Base-by-base conservation (phyloP, 2,329 filamentous ascomycete species). In the Alternaria incomplexa region DNA sequence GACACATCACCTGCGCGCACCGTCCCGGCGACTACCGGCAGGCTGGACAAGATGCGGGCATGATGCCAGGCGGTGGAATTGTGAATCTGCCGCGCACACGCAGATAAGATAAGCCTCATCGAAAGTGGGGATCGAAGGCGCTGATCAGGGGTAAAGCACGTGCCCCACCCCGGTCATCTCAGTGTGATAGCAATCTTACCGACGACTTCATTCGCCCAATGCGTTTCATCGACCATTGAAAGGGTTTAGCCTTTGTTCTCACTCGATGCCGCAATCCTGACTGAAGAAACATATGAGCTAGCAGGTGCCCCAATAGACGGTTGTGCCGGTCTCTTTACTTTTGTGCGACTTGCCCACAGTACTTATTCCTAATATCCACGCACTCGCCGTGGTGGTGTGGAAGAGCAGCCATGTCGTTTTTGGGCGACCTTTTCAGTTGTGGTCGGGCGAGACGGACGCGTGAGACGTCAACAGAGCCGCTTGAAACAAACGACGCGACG, bases 81-180 rank as follows among this genome's bases (percentile, higher is more conserved):
- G 28, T 36, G 40, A 50, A 48, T 13, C 51, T 56, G 36, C 43
- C 45, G 40, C 23, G 36, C 50, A 46, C 36, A 26, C 25, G 56
- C 13, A 28, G 60, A 62, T 62, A 62, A 62, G 56, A 62, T 58
- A 54, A 50, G 15, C 15, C 25, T n/a, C 11, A 11, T 25, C 30
- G 8, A 25, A 30, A 52, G 60, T 62, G 60, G 50, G 59, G 56
- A 59, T 59, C 25, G 46, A 23, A 6, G 13, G 40, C 6, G 62
- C n/a, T 28, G 62, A 64, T 64, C 62, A 64, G 62, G 62, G 62
- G 62, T 62, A 48, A 58, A 25, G 58, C 61, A 61, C 58, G 44
- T 26, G 22, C 58, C 32, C 30, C 9, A 52, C 2, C 26, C 30
- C 20, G 23, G 44, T 43, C 52, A 43, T 25, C 43, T 50, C 32